Conservation (phyloP, 257 asterid species). For the Solanum gracilifrons region DNA sequence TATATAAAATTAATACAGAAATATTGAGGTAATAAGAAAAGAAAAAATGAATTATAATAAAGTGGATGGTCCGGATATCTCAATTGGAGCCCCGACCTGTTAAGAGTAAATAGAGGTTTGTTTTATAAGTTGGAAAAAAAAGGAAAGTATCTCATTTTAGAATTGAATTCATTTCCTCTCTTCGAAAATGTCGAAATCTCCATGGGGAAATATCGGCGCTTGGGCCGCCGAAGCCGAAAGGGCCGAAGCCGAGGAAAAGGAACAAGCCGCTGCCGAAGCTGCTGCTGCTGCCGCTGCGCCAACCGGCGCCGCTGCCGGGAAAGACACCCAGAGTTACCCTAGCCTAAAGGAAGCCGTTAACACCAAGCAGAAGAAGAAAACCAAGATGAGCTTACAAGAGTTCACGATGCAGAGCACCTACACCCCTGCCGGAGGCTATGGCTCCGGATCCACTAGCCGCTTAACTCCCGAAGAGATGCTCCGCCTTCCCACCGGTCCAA, state of each 20-base stretch:
- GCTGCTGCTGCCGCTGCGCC: constrained; percentile 15
- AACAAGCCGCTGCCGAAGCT: constrained; percentile 48
- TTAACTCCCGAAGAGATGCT: constrained; percentile 64
- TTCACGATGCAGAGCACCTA: constrained; percentile 34
- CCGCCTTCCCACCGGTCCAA: constrained; percentile 85
- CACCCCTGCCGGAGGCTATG: constrained; percentile 12
- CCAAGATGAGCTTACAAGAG: constrained; percentile 71
- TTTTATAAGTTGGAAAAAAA: not conserved
- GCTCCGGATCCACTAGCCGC: constrained; percentile 21
- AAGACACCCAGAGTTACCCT: constrained; percentile 37
- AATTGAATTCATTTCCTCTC: not conserved
- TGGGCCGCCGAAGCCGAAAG: constrained; percentile 98
- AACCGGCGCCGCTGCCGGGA: not conserved
- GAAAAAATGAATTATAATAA: not conserved
- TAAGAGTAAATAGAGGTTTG: not conserved
- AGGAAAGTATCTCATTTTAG: not conserved
- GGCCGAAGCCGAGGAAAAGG: constrained; percentile 74
- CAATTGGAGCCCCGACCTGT: not conserved
- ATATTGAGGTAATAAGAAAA: not conserved
- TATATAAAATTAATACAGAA: too few relatives aligned
- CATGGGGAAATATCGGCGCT: constrained; percentile 86
- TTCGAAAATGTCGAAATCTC: constrained; percentile 68
- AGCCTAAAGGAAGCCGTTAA: constrained; percentile 54
- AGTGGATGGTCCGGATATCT: not conserved
- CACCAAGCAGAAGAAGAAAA: constrained; percentile 69